Conservation (phyloP, 768 basidiomycete species). For the Xerocomus spinulosus region DNA sequence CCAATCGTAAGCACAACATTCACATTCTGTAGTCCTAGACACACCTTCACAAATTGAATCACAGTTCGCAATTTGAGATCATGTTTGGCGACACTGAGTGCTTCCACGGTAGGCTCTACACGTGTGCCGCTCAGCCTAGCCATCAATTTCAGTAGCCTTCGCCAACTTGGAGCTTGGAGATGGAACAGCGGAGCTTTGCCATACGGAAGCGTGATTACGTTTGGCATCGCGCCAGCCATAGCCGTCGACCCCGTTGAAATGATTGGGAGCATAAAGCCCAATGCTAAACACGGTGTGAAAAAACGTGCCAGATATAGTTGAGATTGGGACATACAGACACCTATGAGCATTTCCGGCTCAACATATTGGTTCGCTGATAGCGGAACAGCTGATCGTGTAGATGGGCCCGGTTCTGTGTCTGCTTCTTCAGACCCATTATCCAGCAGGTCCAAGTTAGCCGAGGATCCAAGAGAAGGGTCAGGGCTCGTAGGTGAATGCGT, state of each 20-base stretch:
- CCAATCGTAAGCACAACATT: not conserved
- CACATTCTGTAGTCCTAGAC: slow-evolving; percentile 12
- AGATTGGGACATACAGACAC: slow-evolving; percentile 53
- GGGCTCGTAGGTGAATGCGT: slow-evolving; percentile 22
- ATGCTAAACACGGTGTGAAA: slow-evolving; percentile 40
- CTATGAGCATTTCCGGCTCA: slow-evolving; percentile 51
- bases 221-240: slow-evolving; percentile 57
- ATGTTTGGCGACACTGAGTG: slow-evolving; percentile 51
- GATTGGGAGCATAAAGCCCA: slow-evolving; percentile 59
- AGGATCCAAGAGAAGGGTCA: slow-evolving; percentile 15
- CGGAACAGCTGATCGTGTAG: slow-evolving; percentile 10
- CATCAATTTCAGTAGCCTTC: slow-evolving; percentile 68
- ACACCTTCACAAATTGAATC: slow-evolving; percentile 73
- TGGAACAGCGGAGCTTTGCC: slow-evolving; percentile 65
- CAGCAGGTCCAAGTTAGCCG: slow-evolving; percentile 10
- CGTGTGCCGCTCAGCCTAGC: slow-evolving; percentile 66
- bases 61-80: slow-evolving; percentile 66
- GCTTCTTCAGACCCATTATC: slow-evolving; percentile 20
- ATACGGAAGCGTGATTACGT: slow-evolving; percentile 69
- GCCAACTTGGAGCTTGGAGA: slow-evolving; percentile 71
- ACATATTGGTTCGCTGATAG: slow-evolving; percentile 42
- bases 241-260: slow-evolving; percentile 45
- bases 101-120: slow-evolving; percentile 67
- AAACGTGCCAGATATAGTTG: not conserved
- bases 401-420: slow-evolving; percentile 9